A percentile compares a stretch with the other conserved stretches of the same genome.
Conservation (phyloP, 1,284 basidiomycete genomes). For the Phylloboletellus chloephorus region DNA sequence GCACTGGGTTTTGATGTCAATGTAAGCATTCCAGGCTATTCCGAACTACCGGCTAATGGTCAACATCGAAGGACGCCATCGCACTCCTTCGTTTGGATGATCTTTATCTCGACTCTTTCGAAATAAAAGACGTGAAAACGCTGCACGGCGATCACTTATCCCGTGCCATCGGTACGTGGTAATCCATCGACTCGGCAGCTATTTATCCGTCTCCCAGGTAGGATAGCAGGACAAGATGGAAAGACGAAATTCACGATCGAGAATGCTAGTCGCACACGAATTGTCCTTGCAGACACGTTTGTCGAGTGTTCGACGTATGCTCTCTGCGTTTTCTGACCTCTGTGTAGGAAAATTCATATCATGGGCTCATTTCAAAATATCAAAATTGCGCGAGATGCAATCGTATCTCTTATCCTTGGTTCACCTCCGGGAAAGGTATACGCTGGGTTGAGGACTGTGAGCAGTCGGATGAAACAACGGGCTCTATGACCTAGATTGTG, state of each 20-base stretch:
- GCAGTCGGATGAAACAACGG: constrained; percentile 89
- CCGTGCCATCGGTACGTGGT: constrained; percentile 78
- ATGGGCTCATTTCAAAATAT: constrained; percentile 95
- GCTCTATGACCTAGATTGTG: constrained; percentile 44
- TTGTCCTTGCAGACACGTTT: constrained; percentile 94
- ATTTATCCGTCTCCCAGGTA: constrained; percentile 45
- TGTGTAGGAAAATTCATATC: constrained; percentile 82
- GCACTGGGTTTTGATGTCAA: constrained; percentile 93
- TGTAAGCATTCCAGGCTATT: constrained; percentile 39
- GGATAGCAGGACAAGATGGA: constrained; percentile 96
- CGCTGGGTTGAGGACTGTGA: constrained; percentile 84
- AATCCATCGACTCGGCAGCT: neutral
- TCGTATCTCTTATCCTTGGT: constrained; percentile 92
- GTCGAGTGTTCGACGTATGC: constrained; percentile 30
- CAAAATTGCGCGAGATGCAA: constrained; percentile 93
- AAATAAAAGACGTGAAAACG: constrained; percentile 99
- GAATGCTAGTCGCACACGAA: constrained; percentile 92
- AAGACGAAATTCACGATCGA: constrained; percentile 99
- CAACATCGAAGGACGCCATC: constrained; percentile 73
- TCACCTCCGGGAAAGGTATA: constrained; percentile 97
- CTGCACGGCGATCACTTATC: constrained; percentile 95
- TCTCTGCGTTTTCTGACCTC: constrained; percentile 6
- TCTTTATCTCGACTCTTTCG: constrained; percentile 95
- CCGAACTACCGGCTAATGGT: neutral
- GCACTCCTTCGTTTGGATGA: constrained; percentile 94